Evolutionary conservation across 257 asterid genomes (phyloP).

Genomic region (Solanum bulbocastanum): DNA sequence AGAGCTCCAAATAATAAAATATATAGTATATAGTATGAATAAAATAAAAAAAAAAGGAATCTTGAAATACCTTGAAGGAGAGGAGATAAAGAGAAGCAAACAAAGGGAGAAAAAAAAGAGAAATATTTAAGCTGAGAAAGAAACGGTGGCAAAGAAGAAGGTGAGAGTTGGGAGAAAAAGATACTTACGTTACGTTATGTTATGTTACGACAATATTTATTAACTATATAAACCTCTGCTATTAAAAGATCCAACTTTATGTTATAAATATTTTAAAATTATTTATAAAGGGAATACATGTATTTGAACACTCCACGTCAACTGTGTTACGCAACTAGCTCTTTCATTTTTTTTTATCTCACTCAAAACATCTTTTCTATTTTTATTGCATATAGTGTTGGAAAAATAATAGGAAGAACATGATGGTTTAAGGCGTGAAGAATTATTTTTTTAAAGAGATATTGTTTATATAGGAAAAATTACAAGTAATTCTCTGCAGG

Average conservation of each 20-base stretch:
- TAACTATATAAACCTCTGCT: background rate
- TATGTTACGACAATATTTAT: background rate
- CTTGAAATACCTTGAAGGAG: slow-evolving; percentile 40
- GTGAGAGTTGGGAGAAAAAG: background rate
- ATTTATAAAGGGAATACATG: background rate
- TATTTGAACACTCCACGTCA: background rate
- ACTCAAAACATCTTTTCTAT: background rate
- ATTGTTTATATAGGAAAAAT: too few relatives aligned
- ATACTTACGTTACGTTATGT: background rate
- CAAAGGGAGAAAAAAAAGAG: slow-evolving; percentile 11
- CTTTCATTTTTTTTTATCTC: background rate
- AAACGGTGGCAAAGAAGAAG: background rate
- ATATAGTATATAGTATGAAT: background rate
- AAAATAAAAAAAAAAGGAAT: slow-evolving; percentile 20
- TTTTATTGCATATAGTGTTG: background rate
- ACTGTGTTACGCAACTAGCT: background rate
- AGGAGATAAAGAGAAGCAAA: slow-evolving; percentile 45
- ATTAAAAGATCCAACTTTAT: background rate
- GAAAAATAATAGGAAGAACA: background rate
- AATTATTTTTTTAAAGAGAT: too few relatives aligned
- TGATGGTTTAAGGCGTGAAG: background rate
- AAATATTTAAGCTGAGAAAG: background rate
- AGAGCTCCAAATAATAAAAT: background rate
- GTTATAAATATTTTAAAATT: too few relatives aligned
- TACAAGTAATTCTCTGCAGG: too few relatives aligned